These are phyloP conservation scores for Viridothelium virens DNA, from an alignment of 495 filamentous ascomycete species.

Conservation along the genomic window DNA sequence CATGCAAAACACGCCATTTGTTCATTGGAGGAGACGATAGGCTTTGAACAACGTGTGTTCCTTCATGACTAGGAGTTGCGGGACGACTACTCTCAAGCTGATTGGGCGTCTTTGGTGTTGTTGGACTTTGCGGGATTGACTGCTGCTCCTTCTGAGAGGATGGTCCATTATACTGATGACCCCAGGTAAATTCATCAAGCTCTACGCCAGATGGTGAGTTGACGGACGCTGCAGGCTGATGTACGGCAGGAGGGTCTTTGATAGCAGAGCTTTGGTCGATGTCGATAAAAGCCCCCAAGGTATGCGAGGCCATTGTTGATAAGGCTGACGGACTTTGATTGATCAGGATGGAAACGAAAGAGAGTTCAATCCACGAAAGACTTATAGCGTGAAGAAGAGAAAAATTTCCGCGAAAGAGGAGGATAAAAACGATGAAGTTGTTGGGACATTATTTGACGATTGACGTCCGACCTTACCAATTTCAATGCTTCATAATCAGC, in stretches of 20 bases:
- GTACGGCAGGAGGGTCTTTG: constrained; percentile 30
- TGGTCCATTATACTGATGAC: constrained; percentile 25
- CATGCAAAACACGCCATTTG: constrained; percentile 34
- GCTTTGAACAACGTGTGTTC: constrained; percentile 42
- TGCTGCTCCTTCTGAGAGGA: not conserved
- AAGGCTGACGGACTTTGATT: not conserved
- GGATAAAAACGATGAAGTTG: not conserved
- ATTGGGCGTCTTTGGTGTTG: constrained; percentile 39
- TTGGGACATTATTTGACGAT: not conserved
- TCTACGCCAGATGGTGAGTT: constrained; percentile 26
- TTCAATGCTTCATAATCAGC: not conserved
- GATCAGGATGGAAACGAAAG: not conserved
- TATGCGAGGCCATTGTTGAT: constrained; percentile 30
- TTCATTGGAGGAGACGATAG: constrained; percentile 50
- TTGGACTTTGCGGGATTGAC: constrained; percentile 15
- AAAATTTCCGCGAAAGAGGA: not conserved
- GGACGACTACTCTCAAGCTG: constrained; percentile 51
- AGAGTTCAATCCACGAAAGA: not conserved
- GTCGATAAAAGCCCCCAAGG: constrained; percentile 32
- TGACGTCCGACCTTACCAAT: not conserved
- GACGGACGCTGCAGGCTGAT: not conserved
- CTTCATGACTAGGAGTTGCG: constrained; percentile 35
- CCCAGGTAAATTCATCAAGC: constrained; percentile 30
- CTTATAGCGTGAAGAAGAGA: not conserved
- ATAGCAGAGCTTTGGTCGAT: constrained; percentile 33